Base-by-base conservation (phyloP, 192 early-diverging fungal genomes). In the Thamnidium elegans region DNA sequence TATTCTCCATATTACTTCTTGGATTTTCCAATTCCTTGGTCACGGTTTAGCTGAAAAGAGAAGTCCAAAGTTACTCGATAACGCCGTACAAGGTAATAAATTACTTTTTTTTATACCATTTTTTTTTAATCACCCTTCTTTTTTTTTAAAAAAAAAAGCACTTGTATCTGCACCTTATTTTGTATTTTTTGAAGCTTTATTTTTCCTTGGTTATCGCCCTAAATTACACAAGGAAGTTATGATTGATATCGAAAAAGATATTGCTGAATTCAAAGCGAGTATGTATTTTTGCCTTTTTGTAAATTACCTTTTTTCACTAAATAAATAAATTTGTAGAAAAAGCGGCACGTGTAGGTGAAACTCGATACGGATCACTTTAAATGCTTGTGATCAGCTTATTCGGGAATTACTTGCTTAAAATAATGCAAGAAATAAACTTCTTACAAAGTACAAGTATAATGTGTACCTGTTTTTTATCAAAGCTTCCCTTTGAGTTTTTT, bases 161-260 rank as follows among this genome's bases (percentile, higher is more conserved):
- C 48, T 96, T 26, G 89, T 96, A 44, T 90, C 95, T 64, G 96
- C 96, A 1, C 94, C 93, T 30, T 93, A 94, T 72, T 98, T 98
- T 80, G 93, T 97, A 6, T 94, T 90, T 64, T 79, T 91, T 32
- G 94, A 98, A 75, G 54, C 85, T 8, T 73, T 98, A 50, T 96
- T 98, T 70, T 72, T 67, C 62, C 44, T 90, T 4, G 93, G 96
- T 30, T 94, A 92, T 77, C 88, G 90, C 46, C 88, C 91, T 15
- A 64, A 74, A 3, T 72, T 95, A 26, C 76, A 84, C 58, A 68
- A 81, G 62, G 79, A 86, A 48, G 69, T 96, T 26, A 77, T 86
- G 45, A 72, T 51, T 11, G 75, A 79, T 51, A 83, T 91, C 19
- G 69, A 77, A 21, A 70, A 72, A 21, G 79, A 82, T 36, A 76